Conservation (phyloP, 2,329 filamentous ascomycete genomes). For the Cercospora beticola region DNA sequence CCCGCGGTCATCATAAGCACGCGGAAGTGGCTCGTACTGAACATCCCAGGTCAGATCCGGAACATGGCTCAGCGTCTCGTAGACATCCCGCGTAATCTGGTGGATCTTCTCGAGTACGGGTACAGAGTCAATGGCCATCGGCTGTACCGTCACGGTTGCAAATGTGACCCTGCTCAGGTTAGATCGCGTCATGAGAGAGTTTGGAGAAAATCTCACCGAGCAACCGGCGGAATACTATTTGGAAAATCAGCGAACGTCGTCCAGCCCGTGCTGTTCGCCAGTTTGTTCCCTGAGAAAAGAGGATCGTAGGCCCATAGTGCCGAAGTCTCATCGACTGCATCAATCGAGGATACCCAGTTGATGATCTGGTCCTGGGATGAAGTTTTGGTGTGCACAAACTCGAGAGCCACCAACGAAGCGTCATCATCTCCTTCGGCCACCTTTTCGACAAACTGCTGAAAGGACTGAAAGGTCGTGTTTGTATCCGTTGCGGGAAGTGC, state of each 20-base stretch:
- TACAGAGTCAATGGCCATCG: not conserved
- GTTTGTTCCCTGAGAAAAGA: not conserved
- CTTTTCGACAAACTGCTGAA: conserved; percentile 4
- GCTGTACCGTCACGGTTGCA: conserved; percentile 11
- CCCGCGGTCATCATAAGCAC: conserved; percentile 9
- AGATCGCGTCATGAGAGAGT: not conserved
- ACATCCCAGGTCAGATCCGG: conserved; percentile 15
- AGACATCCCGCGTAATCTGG: conserved; percentile 6
- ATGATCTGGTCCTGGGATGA: not conserved
- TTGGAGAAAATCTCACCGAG: not conserved
- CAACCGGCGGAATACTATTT: conserved; percentile 6
- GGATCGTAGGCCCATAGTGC: not conserved
- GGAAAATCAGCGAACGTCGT: conserved; percentile 9
- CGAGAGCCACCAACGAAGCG: not conserved
- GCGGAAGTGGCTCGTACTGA: conserved; percentile 14
- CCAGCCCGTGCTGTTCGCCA: not conserved
- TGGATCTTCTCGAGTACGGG: conserved; percentile 2
- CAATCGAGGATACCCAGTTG: conserved; percentile 7
- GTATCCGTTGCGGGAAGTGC: conserved; percentile 15
- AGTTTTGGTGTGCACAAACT: conserved; percentile 6
- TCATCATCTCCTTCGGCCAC: not conserved
- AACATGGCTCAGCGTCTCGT: conserved; percentile 2
- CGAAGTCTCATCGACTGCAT: not conserved
- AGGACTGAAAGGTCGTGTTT: not conserved
- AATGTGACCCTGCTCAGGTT: conserved; percentile 1